These are phyloP conservation scores for Arctium lappa DNA, from an alignment of 129 eudicot genomes.

Conservation along the genomic window DNA sequence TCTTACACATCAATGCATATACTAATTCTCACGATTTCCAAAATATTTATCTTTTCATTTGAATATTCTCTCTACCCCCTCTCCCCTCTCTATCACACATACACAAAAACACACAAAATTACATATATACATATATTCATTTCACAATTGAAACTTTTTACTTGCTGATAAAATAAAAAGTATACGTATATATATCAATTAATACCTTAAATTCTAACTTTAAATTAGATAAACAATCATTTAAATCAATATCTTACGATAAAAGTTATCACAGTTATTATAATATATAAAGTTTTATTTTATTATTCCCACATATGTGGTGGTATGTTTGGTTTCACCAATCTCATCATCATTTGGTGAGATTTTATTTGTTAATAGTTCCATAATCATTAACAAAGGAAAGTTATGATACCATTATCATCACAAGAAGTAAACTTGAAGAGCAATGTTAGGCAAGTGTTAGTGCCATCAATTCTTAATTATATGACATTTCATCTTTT, in stretches of 20 bases:
- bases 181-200: background rate
- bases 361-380: background rate
- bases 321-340: conserved; percentile 10
- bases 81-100: too few species aligned
- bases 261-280: background rate
- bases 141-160: background rate
- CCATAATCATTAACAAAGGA: conserved; percentile 14
- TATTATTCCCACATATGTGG: background rate
- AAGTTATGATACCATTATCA: background rate
- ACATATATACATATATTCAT: too few species aligned
- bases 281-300: too few species aligned
- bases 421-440: conserved; percentile 16
- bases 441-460: conserved; percentile 13
- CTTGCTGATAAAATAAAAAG: background rate
- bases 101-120: too few species aligned
- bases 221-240: too few species aligned
- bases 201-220: too few species aligned
- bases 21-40: background rate
- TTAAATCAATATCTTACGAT: too few species aligned
- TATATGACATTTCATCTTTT: conserved; percentile 8
- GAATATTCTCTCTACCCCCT: too few species aligned
- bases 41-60: too few species aligned
- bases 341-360: conserved; percentile 13
- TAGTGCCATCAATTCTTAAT: background rate
- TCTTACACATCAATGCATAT: background rate